Evolutionary conservation across 2,329 filamentous ascomycete species (phyloP).

Genomic region (Penicillium decumbens): DNA sequence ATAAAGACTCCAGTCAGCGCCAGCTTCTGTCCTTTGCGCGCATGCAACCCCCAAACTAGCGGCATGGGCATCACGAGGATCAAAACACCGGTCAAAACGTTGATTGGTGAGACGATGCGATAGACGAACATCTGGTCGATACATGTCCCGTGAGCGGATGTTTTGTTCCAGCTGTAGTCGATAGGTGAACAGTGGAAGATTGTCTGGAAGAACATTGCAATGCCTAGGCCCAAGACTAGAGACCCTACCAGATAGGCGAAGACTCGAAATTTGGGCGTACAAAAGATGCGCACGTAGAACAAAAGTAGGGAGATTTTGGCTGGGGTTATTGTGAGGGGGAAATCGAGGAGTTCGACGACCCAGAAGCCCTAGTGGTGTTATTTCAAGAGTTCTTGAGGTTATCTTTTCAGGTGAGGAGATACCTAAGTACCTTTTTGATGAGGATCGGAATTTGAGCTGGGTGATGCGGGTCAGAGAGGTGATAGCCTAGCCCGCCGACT

Average conservation of each 20-base stretch:
- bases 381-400: too few species aligned
- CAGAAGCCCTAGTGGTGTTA: constrained; percentile 6
- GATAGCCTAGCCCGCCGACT: constrained; percentile 17
- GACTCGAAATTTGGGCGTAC: constrained; percentile 14
- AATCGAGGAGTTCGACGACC: constrained; percentile 20
- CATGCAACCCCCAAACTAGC: constrained; percentile 14
- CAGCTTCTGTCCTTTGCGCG: constrained; percentile 12
- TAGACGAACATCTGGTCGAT: constrained; percentile 20
- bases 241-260: constrained; percentile 17
- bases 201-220: constrained; percentile 18
- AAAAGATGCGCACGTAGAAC: constrained; percentile 26
- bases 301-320: constrained; percentile 25
- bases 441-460: constrained; percentile 8
- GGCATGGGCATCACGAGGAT: constrained; percentile 13
- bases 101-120: constrained; percentile 15
- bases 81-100: constrained; percentile 10
- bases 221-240: constrained; percentile 17
- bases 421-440: constrained; percentile 21
- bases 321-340: constrained; percentile 21
- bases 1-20: constrained; percentile 22
- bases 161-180: constrained; percentile 16
- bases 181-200: constrained; percentile 26
- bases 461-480: constrained; percentile 7
- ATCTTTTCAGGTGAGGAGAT: neutral
- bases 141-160: constrained; percentile 11